These are phyloP conservation scores for Paraphoma sp. DNA, from an alignment of 2,329 filamentous ascomycete species.

Conservation along the genomic window DNA sequence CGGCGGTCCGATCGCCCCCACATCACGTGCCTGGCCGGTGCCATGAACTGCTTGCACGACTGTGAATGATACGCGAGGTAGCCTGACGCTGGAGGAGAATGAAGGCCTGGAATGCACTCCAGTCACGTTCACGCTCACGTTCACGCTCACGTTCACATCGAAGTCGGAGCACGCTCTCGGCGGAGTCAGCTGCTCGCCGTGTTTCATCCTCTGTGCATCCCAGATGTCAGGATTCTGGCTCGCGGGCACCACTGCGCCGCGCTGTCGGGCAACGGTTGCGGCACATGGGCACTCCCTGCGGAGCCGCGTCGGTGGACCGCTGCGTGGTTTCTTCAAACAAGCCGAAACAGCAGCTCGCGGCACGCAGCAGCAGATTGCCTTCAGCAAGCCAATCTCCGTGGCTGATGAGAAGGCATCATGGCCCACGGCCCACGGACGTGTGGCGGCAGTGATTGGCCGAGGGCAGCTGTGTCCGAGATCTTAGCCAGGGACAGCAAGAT, in stretches of 20 bases:
- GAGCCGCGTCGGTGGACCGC: constrained; percentile 20
- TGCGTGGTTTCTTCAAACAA: constrained; percentile 33
- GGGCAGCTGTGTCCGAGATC: constrained; percentile 10
- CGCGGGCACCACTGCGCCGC: constrained; percentile 10
- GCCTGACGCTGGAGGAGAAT: no score
- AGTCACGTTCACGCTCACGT: not conserved
- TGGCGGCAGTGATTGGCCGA: constrained; percentile 22
- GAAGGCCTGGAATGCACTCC: no score
- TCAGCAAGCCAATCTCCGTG: constrained; percentile 16
- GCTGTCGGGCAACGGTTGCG: constrained; percentile 14
- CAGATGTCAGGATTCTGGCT: constrained; percentile 11
- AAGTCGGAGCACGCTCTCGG: not conserved
- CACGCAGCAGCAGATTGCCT: not conserved
- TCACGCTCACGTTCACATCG: no score
- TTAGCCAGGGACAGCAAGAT: constrained; percentile 24
- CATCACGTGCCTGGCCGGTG: not conserved
- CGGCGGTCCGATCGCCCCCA: not conserved
- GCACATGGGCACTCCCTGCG: constrained; percentile 16
- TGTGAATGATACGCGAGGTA: no score
- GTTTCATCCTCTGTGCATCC: constrained; percentile 4
- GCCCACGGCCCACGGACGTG: constrained; percentile 19
- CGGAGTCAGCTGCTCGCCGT: not conserved
- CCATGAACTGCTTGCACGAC: not conserved
- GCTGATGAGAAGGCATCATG: constrained; percentile 21
- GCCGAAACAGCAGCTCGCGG: not conserved